These are phyloP conservation scores for Symbiodinium pilosum DNA, from an alignment of 73 alveolate species.

Conservation along the genomic window DNA sequence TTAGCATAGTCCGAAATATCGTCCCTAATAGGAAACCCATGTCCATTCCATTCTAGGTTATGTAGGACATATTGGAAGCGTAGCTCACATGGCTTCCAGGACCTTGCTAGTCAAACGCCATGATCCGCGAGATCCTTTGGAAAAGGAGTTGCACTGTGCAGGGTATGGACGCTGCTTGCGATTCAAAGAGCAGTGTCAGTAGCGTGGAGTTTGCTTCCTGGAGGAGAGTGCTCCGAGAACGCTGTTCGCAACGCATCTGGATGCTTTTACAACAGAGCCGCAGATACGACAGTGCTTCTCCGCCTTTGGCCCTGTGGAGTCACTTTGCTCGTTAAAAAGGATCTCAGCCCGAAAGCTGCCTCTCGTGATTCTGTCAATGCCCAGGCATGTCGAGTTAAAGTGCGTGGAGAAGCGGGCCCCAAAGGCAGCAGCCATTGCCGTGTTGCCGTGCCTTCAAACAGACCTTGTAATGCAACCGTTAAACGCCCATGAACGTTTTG, in stretches of 20 bases:
- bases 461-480: too few species aligned
- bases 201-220: not conserved
- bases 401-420: conserved; percentile 89
- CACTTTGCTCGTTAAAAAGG: not conserved
- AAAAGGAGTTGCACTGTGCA: conserved; percentile 13
- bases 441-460: too few species aligned
- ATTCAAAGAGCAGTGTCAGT: not conserved
- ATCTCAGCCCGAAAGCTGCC: not conserved
- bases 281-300: conserved; percentile 41
- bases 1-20: not conserved
- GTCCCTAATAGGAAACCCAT: too few species aligned
- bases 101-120: conserved; percentile 57
- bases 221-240: conserved; percentile 85
- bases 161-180: not conserved
- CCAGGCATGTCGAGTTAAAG: conserved; percentile 52
- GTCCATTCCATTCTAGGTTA: not conserved
- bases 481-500: too few species aligned
- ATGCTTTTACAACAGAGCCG: conserved; percentile 62
- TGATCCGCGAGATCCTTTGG: conserved; percentile 52
- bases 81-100: not conserved
- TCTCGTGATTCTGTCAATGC: not conserved
- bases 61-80: not conserved
- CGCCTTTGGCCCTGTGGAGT: conserved; percentile 68
- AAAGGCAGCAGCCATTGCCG: not conserved
- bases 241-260: conserved; percentile 76